Evolutionary conservation across 2,329 filamentous ascomycete species (phyloP).

Genomic region (Fusarium goolgardi): DNA sequence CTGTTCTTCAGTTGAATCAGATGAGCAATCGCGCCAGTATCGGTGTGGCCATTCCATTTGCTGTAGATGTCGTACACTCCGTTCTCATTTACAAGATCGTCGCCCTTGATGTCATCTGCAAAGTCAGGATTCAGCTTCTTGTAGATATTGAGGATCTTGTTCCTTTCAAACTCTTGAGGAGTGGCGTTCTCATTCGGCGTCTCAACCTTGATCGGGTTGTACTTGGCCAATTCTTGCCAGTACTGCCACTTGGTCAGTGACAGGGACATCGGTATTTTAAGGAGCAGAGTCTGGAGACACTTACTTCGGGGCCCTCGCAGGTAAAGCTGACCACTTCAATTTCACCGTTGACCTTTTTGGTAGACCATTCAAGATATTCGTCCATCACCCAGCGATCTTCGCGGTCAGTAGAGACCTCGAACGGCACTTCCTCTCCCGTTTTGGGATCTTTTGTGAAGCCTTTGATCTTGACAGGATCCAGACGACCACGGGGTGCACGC

Average conservation of each 20-base stretch:
- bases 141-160: neutral
- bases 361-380: conserved; percentile 7
- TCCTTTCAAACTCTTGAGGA: neutral
- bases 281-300: neutral
- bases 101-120: conserved; percentile 1
- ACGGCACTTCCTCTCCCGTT: neutral
- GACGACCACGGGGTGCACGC: neutral
- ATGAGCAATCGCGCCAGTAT: neutral
- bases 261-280: accelerated
- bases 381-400: conserved; percentile 5
- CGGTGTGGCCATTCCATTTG: conserved; percentile 3
- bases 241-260: neutral
- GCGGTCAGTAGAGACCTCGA: neutral
- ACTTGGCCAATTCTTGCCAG: conserved; percentile 1
- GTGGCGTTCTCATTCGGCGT: neutral
- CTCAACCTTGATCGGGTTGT: neutral
- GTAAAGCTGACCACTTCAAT: conserved; percentile 1
- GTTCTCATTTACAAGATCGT: neutral
- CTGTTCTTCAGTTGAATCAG: neutral
- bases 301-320: neutral
- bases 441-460: neutral
- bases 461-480: neutral
- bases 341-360: neutral
- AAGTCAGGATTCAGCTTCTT: conserved; percentile 5
- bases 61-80: neutral